Percentiles rank a stretch among this genome's conserved stretches.
Conservation (phyloP, 78 protist genomes). For the Neovahlkampfia damariscottae region DNA sequence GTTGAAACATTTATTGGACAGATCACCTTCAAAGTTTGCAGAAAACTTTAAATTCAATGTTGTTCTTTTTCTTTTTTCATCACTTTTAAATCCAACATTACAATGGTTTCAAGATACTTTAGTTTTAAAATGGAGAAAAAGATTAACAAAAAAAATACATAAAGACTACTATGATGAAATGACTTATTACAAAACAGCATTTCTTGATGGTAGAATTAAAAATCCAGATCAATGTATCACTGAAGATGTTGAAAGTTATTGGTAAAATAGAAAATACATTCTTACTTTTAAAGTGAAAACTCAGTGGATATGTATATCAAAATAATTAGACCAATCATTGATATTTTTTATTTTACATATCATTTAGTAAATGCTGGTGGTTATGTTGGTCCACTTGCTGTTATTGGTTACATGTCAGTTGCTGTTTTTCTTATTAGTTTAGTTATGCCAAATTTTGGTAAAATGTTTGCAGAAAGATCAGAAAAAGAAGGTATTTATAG, state of each 20-base stretch:
- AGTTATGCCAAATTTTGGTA: constrained; percentile 10
- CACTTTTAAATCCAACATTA: not conserved
- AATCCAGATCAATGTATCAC: constrained; percentile 39
- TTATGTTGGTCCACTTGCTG: not conserved
- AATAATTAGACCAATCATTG: constrained; percentile 30
- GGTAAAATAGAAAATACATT: too few species aligned
- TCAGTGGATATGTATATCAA: constrained; percentile 26
- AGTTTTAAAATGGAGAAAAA: not conserved
- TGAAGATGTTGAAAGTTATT: constrained; percentile 21
- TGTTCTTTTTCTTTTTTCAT: not conserved
- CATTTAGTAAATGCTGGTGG: not conserved
- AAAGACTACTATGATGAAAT: not conserved
- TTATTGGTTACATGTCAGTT: not conserved
- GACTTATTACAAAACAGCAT: not conserved
- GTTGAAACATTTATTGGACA: not conserved
- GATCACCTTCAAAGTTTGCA: not conserved
- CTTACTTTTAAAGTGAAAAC: too few species aligned
- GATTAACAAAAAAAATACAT: not conserved
- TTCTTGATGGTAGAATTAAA: constrained; percentile 9
- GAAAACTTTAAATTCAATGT: not conserved
- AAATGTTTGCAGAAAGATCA: not conserved
- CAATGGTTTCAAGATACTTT: not conserved
- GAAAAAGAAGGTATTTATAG: constrained; percentile 13
- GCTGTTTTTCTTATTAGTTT: not conserved
- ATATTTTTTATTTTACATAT: constrained; percentile 3